Evolutionary conservation across 805 yeast species (phyloP).

Genomic region (Cephaloascus fragrans): DNA sequence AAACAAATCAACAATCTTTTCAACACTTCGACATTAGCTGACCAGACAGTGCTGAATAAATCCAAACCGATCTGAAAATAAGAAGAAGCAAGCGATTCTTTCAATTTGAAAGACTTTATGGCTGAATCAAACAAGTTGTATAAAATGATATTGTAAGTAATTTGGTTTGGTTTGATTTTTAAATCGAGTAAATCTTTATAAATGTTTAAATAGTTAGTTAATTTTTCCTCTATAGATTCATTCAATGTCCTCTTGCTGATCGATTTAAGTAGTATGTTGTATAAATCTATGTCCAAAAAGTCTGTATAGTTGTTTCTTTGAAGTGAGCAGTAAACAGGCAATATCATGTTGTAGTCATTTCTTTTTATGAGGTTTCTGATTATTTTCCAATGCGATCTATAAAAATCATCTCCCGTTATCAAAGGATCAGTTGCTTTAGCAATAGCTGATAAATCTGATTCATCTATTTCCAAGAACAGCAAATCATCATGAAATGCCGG

Average conservation of each 20-base stretch:
- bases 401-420: neutral
- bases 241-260: constrained; percentile 40
- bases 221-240: constrained; percentile 45
- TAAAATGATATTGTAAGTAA: constrained; percentile 35
- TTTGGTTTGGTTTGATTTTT: constrained; percentile 43
- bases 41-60: neutral
- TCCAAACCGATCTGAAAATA: neutral
- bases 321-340: constrained; percentile 26
- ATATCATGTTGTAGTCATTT: constrained; percentile 21
- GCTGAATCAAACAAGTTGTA: neutral
- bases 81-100: neutral
- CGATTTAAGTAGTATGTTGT: constrained; percentile 46
- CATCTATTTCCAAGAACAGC: neutral
- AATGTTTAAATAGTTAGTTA: constrained; percentile 54
- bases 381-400: neutral
- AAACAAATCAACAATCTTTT: neutral
- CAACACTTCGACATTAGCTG: neutral
- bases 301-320: constrained; percentile 33
- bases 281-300: constrained; percentile 28
- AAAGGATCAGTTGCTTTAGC: neutral
- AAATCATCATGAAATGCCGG: neutral
- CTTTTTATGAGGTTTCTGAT: neutral
- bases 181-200: constrained; percentile 56
- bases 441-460: neutral
- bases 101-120: neutral